Base-by-base conservation (phyloP, 441 rosid genomes). In the Sinapis alba region DNA sequence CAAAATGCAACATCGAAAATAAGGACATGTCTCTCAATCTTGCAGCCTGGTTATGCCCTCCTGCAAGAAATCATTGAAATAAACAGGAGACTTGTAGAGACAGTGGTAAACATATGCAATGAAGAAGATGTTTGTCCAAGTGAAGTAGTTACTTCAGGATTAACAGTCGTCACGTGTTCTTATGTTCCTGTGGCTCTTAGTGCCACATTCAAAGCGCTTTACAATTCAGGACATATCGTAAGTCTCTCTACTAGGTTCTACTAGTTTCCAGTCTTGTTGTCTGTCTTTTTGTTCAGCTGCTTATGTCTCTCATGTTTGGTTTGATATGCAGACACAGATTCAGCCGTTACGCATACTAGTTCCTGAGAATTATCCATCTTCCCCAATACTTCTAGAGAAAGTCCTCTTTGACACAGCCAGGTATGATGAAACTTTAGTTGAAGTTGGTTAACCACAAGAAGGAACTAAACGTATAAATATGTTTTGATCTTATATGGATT, bases 21-120 rank as follows among this genome's bases (percentile, higher is more conserved):
- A 47, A 18, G 20, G 12, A 12, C 28, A 9, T 8, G 36, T 28
- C 18, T 53, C 3, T 41, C 6, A 41, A 58, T 67, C 6, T 65
- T 84, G 83, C 85, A 92, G 98, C 84, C 83, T 69, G 73, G 83
- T 79, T 83, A 71, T 78, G 77, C 65, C 34, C 89, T 92, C 24
- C 9, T 79, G 85, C 89, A 79, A 76, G 94, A 92, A 83, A 86
- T 93, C 75, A 84, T 79, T 68, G 86, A 86, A 69, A 89, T 86
- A 68, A 93, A 93, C 62, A 82, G 69, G 61, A 80, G 76, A 47
- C 88, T 90, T 64, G 62, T 90, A 58, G 90, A 86, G 76, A 89
- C 94, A 0, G 86, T 86, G 45, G 90, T 90, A 7, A 84, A 84
- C 24, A 83, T 90, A 41, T 79, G 88, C 38, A 83, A 87, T 58